A percentile compares a stretch with the other conserved stretches of the same genome.
These are phyloP conservation scores for Pseudoscleropodium purum DNA, from an alignment of 225 moss, liverwort and hornwort genomes.

Conservation along the genomic window DNA sequence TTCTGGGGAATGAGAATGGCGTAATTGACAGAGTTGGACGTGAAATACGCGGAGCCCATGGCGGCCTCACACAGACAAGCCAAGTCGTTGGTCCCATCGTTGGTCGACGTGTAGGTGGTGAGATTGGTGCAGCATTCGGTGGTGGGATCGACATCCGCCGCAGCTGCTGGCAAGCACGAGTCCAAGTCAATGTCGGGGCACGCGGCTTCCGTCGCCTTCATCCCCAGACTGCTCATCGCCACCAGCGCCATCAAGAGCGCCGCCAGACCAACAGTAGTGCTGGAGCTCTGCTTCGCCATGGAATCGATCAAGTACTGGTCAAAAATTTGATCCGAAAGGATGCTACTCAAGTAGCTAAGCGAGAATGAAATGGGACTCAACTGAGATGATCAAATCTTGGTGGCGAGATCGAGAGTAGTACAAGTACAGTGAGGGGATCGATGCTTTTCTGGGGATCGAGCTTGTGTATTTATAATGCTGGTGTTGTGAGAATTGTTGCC, in stretches of 20 bases:
- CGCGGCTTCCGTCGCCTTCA: background rate
- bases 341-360: background rate
- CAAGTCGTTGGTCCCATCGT: background rate
- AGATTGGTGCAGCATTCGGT: constrained; percentile 14
- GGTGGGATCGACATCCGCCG: background rate
- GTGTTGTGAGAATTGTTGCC: background rate
- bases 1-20: constrained; percentile 30
- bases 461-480: background rate
- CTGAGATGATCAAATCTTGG: background rate
- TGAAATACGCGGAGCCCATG: background rate
- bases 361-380: background rate
- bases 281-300: background rate
- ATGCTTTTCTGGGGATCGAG: background rate
- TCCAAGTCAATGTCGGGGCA: background rate
- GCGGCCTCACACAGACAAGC: constrained; percentile 17
- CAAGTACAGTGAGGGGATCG: background rate
- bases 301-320: background rate
- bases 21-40: background rate
- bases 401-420: background rate
- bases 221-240: background rate
- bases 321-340: background rate
- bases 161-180: constrained; percentile 6
- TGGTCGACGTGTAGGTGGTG: background rate
- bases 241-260: background rate
- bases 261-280: background rate